A percentile compares a stretch with the other conserved stretches of the same genome.
Conservation (phyloP, 441 rosid genomes). For the Populus trichocarpa region DNA sequence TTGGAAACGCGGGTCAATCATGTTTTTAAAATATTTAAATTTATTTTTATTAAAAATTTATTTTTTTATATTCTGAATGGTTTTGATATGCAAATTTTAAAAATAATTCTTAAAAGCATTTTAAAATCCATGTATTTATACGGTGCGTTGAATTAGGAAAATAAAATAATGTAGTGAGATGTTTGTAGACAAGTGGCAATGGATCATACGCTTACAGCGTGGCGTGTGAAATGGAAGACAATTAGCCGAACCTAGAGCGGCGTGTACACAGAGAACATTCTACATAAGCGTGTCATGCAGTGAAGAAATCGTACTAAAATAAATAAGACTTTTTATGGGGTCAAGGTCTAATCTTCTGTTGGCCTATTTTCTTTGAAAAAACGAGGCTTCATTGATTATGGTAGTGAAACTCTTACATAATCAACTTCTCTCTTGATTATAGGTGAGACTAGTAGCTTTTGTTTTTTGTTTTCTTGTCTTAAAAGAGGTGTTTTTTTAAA, state of each 20-base stretch:
- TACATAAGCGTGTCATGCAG: constrained; percentile 1
- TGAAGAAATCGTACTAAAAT: neutral
- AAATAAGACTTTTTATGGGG: neutral
- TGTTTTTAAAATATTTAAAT: too few relatives aligned
- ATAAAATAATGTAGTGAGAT: neutral
- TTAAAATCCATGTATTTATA: too few relatives aligned
- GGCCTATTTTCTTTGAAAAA: neutral
- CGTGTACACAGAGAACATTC: constrained; percentile 6
- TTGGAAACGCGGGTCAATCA: too few relatives aligned
- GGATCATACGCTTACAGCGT: too few relatives aligned
- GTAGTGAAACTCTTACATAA: neutral
- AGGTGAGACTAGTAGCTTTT: neutral
- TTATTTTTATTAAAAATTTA: too few relatives aligned
- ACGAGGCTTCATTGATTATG: neutral
- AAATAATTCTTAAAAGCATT: too few relatives aligned
- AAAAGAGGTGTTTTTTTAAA: too few relatives aligned
- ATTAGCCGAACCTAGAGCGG: neutral
- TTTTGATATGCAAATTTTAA: too few relatives aligned
- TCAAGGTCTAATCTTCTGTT: neutral
- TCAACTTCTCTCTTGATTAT: neutral
- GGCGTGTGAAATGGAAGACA: neutral
- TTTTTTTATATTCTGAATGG: too few relatives aligned
- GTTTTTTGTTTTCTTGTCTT: neutral
- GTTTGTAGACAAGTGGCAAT: neutral
- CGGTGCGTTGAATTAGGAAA: too few relatives aligned